Evolutionary conservation across 1,284 basidiomycete genomes (phyloP).

Genomic region (Cutaneotrichosporon dermatis): DNA sequence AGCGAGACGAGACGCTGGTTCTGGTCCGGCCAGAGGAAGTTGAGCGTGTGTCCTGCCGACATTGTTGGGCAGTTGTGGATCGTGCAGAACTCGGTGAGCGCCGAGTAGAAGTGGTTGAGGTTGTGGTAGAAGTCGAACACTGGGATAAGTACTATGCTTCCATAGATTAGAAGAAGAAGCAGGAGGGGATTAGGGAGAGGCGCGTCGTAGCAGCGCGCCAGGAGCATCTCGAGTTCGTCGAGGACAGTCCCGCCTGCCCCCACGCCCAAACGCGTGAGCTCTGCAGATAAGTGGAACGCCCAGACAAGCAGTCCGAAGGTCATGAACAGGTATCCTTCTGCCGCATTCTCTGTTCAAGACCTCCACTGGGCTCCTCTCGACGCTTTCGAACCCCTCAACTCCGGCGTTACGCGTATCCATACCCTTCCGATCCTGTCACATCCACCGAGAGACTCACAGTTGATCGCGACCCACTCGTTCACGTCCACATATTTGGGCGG

Average conservation of each 20-base stretch:
- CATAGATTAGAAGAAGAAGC: no score
- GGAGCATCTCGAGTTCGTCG: no score
- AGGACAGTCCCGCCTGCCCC: no score
- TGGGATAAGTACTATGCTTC: conserved; percentile 39
- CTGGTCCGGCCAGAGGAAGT: conserved; percentile 97
- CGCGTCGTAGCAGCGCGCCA: no score
- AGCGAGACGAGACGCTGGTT: conserved; percentile 89
- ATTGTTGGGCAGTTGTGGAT: conserved; percentile 84
- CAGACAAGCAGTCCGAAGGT: background rate
- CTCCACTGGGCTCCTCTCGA: no score
- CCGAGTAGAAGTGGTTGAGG: conserved; percentile 94
- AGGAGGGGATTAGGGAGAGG: no score
- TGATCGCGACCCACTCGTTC: conserved; percentile 98
- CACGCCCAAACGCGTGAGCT: no score
- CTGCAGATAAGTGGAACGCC: no score
- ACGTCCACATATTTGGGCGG: conserved; percentile 95
- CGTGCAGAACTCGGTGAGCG: conserved; percentile 92
- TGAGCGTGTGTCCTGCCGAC: conserved; percentile 86
- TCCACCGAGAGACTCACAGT: conserved; percentile 59
- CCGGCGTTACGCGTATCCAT: no score
- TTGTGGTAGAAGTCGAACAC: conserved; percentile 96
- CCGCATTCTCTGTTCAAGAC: no score
- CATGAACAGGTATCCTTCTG: no score
- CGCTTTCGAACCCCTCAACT: no score
- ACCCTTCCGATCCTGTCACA: background rate